Evolutionary conservation across 306 rosid species (phyloP), one percentile per base, ranked within the genome.

Genomic region (Rosa lucieae): DNA sequence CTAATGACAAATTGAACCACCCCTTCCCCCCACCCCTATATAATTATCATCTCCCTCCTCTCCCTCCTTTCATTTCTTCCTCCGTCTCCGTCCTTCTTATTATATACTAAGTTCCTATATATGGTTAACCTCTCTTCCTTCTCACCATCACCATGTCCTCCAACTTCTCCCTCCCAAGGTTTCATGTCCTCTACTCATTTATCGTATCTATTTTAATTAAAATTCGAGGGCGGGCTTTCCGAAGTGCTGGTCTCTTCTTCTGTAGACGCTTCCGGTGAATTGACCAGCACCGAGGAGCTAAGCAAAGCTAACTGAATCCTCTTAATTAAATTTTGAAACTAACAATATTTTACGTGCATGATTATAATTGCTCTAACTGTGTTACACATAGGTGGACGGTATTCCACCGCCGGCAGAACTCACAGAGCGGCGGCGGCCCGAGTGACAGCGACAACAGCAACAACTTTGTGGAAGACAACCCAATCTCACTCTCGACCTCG

Each of bases 141-240:
- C 26, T 70, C 83, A 51, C 51, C 67, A 62, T 86, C 78, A 82
- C 80, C 94, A 94, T 94, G 98, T 84, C 85, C 70, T 80, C 82
- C 85, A 70, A 88, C 87, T 88, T 83, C 89, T 90, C 87, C 87
- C 84, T 88, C 78, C 74, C 86, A 77, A 74, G 97, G 95, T 93
- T 48, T 55, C 61, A 20, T n/a, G 20, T n/a, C 29, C 4, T 58
- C 10, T 58, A 1, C 14, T 58, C 63, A n/a, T 11, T 58, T 56
- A 58, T 20, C n/a, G 14, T 21, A 53, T 53, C 9, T 53, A 12
- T 20, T 44, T 44, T 44, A 10, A 44, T 44, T 32, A 8, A 44
- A 44, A 44, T 10, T 7, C 47, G 47, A 44, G 47, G 47, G 1
- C 47, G 12, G 56, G 56, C 20, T 51, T 2, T 51, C 56, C 8